Evolutionary conservation across 306 rosid species (phyloP).

Genomic region (Vicia sativa): DNA sequence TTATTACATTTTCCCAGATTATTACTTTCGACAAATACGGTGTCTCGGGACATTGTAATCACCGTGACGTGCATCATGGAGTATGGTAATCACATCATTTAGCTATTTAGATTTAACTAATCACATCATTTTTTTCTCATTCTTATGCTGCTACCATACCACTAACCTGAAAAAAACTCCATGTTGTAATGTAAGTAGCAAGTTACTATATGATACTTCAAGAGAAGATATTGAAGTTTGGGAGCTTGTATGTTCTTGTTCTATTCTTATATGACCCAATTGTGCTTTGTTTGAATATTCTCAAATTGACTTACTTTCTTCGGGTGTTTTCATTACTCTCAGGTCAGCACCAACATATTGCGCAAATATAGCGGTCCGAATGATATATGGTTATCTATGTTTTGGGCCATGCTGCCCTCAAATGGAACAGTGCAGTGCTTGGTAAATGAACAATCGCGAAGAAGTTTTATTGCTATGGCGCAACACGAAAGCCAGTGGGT

Average conservation of each 20-base stretch:
- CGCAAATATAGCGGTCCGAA: slow-evolving; percentile 86
- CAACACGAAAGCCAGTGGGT: slow-evolving; percentile 94
- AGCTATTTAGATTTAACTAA: slow-evolving; percentile 26
- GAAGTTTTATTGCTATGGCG: slow-evolving; percentile 81
- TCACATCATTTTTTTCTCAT: slow-evolving; percentile 20
- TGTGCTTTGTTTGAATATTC: slow-evolving; percentile 2
- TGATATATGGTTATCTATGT: slow-evolving; percentile 76
- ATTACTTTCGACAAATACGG: slow-evolving; percentile 82
- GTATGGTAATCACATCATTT: slow-evolving; percentile 48
- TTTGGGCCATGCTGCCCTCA: slow-evolving; percentile 49
- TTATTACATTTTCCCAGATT: slow-evolving; percentile 53
- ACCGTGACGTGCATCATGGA: slow-evolving; percentile 74
- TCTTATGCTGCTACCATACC: slow-evolving; percentile 28
- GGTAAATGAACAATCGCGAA: slow-evolving; percentile 57
- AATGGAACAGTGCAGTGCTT: slow-evolving; percentile 62
- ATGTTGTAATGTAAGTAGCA: slow-evolving; percentile 54
- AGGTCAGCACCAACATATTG: slow-evolving; percentile 80
- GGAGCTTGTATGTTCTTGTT: slow-evolving; percentile 79
- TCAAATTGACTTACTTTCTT: slow-evolving; percentile 3
- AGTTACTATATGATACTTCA: slow-evolving; percentile 47
- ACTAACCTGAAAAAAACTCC: slow-evolving; percentile 15
- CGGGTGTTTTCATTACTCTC: slow-evolving; percentile 32
- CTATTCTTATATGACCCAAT: neutral
- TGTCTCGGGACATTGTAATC: slow-evolving; percentile 95
- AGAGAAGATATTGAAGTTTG: slow-evolving; percentile 67